Conservation (phyloP, 2,329 filamentous ascomycete species). For the Lasiodiplodia sp. region DNA sequence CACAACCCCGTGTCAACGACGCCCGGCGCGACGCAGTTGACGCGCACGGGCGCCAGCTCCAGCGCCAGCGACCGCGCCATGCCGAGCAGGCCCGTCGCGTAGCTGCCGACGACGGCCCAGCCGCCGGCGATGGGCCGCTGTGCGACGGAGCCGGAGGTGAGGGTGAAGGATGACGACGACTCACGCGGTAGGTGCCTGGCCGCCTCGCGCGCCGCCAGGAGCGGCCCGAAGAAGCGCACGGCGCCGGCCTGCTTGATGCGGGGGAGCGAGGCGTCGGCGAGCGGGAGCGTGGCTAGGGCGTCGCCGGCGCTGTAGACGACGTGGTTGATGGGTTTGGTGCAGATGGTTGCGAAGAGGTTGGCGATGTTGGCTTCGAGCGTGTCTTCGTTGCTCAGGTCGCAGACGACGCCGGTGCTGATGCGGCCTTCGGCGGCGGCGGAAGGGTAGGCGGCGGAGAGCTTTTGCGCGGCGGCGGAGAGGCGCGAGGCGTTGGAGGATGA, state of each 20-base stretch:
- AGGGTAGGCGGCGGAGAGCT: conserved; percentile 55
- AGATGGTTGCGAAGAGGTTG: conserved; percentile 50
- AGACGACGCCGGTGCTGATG: conserved; percentile 55
- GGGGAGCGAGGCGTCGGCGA: conserved; percentile 53
- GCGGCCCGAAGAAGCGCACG: conserved; percentile 59
- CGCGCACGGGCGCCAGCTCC: conserved; percentile 68
- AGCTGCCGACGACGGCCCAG: conserved; percentile 59
- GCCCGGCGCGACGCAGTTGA: conserved; percentile 68
- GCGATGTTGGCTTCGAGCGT: conserved; percentile 58
- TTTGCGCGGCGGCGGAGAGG: conserved; percentile 55
- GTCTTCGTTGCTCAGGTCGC: conserved; percentile 56
- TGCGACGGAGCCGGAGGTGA: conserved; percentile 63
- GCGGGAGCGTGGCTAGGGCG: conserved; percentile 47
- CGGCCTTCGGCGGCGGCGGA: conserved; percentile 41
- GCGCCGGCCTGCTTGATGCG: conserved; percentile 53
- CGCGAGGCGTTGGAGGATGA: conserved; percentile 63
- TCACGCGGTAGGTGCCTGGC: conserved; percentile 53
- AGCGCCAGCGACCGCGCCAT: conserved; percentile 65
- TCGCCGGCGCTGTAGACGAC: conserved; percentile 66
- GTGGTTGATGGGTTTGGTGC: conserved; percentile 64
- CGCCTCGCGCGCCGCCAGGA: conserved; percentile 62
- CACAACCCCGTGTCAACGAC: conserved; percentile 56
- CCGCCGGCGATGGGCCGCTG: conserved; percentile 60
- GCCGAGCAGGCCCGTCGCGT: conserved; percentile 60
- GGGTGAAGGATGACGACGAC: conserved; percentile 62